Evolutionary conservation across 1,284 basidiomycete genomes (phyloP), one percentile per base, ranked within the genome.

Genomic region (Moesziomyces parantarcticus): DNA sequence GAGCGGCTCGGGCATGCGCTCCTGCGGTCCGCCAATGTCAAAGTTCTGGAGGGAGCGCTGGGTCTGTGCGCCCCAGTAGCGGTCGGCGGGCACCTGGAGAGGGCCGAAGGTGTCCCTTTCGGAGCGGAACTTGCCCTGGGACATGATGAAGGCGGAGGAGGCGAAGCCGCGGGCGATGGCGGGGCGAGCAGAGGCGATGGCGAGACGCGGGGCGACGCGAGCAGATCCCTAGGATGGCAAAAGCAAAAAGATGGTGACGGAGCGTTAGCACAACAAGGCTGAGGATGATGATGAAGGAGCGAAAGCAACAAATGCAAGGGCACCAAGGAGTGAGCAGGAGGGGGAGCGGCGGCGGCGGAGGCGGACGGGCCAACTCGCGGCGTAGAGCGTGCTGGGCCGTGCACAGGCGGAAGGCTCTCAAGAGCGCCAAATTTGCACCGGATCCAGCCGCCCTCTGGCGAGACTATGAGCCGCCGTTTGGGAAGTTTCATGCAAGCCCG

Each of bases 41-140:
- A 99, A 99, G 86, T 99, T 99, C 85, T 95, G 92, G 75, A 99
- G 88, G 26, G 94, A 97, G 50, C 97, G 89, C 85, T 99, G 97
- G 34, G 97, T 99, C 86, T 99, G 97, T 20, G 96, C 96, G 68
- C 97, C 97, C 94, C 96, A 99, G 87, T 98, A 98, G 58, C 91
- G 89, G 82, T 98, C 92, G 22, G 92, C 90, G 41, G 97, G 96
- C 48, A 99, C 97, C 81, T 93, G 88, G 57, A 99, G 89, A 58
- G 94, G 92, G 50, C 93, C 93, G 83, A 96, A 96, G 5, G 94
- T 95, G 85, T 96, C 93, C 67, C 71, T 76, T 59, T 82, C 80
- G 52, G 59, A 56, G 44, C 80, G 76, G 69, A 71, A 77, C 57
- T 75, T 75, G 54, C 50, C 58, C 55, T 71, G 62, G 18, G 62